Evolutionary conservation across 257 asterid genomes (phyloP).

Genomic region (Nicotiana obtusifolia): DNA sequence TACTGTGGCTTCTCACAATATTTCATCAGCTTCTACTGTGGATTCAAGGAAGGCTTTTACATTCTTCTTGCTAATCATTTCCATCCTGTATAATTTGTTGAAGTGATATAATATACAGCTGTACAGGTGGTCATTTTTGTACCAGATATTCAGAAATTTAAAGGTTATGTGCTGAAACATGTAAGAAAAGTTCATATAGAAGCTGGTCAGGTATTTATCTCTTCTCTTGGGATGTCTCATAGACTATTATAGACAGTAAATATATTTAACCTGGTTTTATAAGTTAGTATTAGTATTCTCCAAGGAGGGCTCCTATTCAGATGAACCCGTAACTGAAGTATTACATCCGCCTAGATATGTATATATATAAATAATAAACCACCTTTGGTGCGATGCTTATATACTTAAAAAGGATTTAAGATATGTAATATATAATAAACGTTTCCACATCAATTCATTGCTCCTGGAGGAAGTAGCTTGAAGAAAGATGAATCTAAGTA

Average conservation of each 20-base stretch:
- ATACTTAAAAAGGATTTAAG: too few relatives aligned
- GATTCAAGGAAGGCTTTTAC: conserved; percentile 23
- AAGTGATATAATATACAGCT: conserved; percentile 1
- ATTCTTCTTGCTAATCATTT: conserved; percentile 30
- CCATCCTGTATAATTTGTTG: conserved; percentile 28
- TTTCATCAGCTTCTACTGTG: conserved; percentile 39
- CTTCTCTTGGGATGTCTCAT: not conserved
- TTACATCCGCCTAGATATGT: too few relatives aligned
- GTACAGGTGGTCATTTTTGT: not conserved
- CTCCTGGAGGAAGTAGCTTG: too few relatives aligned
- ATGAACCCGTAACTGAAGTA: too few relatives aligned
- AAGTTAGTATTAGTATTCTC: not conserved
- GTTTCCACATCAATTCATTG: too few relatives aligned
- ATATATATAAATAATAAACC: too few relatives aligned
- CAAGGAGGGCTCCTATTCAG: too few relatives aligned
- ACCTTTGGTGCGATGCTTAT: too few relatives aligned
- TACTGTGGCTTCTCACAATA: conserved; percentile 42
- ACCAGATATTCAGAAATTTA: not conserved
- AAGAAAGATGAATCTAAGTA: too few relatives aligned
- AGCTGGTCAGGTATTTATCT: not conserved
- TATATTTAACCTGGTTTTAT: not conserved
- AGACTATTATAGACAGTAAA: not conserved
- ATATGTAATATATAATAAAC: too few relatives aligned
- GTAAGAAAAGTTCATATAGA: not conserved
- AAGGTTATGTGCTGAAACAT: not conserved